Base-by-base conservation (phyloP, 805 yeast species). In the Yarrowia alimentaria region DNA sequence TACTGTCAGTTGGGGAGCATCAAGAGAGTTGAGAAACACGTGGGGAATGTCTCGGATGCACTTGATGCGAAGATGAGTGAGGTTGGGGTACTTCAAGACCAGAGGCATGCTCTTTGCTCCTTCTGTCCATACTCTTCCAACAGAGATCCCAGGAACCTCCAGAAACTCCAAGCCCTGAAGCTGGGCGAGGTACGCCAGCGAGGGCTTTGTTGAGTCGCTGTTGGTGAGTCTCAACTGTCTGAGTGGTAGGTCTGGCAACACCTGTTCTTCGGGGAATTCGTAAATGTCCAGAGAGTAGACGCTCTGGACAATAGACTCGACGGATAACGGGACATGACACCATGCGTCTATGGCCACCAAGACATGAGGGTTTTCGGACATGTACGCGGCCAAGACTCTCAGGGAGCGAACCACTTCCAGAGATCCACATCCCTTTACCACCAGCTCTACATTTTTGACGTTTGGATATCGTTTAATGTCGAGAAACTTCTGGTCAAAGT, bases 371-470 rank as follows among this genome's bases (percentile, higher is more conserved):
- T 40, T 26, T 9, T 40, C 47, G 11, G n/a, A 8, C 47, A 40
- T 40, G 47, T 40, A 40, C 25, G 28, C 1, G 14, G 26, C 33
- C 33, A 40, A 11, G 26, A 40, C 11, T 7, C 47, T 12, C 19
- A 40, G 33, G 8, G 47, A 40, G 25, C 47, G 32, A 3, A 40
- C 47, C 17, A 40, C 47, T 33, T 40, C 47, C 47, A 40, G 26
- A 4, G 47, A 40, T 5, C 47, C 47, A 13, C 47, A 40, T 14
- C 47, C 47, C 26, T 40, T 40, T 11, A 40, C 47, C 24, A 40
- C 33, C 10, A 40, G 24, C 25, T 40, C 47, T 11, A 40, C 17
- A 11, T 40, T 28, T 13, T 4, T 12, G 17, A 40, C 47, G 4
- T 40, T 40, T 14, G 47, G 47, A 14, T 19, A 40, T 25, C 17